phyloP scores from a whole-genome alignment of 2,329 filamentous ascomycete species.

The Hypocreales sp. region DNA sequence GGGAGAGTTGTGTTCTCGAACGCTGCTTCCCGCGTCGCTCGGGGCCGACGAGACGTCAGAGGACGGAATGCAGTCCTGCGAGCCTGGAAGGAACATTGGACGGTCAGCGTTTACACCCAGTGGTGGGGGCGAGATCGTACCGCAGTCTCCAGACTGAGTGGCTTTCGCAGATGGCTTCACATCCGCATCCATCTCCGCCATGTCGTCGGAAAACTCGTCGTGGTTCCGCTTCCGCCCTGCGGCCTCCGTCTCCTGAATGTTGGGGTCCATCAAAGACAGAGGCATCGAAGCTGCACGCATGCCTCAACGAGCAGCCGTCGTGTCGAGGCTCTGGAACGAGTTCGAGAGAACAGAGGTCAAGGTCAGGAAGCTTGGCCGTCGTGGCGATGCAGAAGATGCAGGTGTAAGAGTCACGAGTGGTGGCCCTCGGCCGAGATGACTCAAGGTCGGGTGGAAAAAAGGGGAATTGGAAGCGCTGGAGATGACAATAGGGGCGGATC shows the following conservation, averaged over 20 bases:
- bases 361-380: too few species aligned
- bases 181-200: constrained; percentile 8
- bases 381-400: too few species aligned
- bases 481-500: background rate
- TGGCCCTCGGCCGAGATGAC: too few species aligned
- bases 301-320: too few species aligned
- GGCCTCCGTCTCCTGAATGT: constrained; percentile 28
- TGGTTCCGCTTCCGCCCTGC: constrained; percentile 29
- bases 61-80: constrained; percentile 11
- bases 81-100: constrained; percentile 9
- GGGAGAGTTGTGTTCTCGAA: constrained; percentile 19
- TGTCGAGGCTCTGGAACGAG: too few species aligned
- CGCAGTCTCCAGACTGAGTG: too few species aligned
- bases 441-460: background rate
- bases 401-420: too few species aligned
- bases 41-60: constrained; percentile 16
- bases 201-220: constrained; percentile 25
- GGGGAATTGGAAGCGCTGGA: background rate
- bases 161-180: constrained; percentile 6
- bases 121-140: too few species aligned
- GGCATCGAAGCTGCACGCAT: constrained; percentile 25
- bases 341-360: too few species aligned
- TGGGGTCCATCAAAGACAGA: constrained; percentile 29
- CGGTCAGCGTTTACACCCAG: constrained; percentile 8
- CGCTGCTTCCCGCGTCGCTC: constrained; percentile 26